Conservation (phyloP, 257 asterid genomes). For the Anisodus acutangulus region DNA sequence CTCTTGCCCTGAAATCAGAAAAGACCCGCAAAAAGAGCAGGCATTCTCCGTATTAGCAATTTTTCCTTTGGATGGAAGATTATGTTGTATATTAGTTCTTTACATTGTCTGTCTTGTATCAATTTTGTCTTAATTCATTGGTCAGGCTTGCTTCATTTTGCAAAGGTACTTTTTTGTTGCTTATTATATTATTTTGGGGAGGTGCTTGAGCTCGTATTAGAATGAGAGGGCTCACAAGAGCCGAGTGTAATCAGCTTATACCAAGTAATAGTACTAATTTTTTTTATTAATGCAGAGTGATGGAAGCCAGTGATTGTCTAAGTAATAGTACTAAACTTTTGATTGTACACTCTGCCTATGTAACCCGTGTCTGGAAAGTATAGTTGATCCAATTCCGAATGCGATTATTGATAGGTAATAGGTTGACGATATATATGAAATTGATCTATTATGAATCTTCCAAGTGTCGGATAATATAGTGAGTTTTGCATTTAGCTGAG, state of each 20-base stretch:
- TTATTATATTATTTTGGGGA: neutral
- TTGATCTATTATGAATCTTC: neutral
- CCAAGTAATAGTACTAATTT: no score
- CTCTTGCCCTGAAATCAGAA: conserved; percentile 61
- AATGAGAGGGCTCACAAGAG: neutral
- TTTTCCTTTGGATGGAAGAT: conserved; percentile 1
- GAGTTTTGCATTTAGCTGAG: neutral
- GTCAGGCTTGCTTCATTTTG: neutral
- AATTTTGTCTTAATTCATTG: neutral
- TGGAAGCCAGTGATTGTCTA: neutral
- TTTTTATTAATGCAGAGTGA: neutral
- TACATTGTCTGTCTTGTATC: neutral
- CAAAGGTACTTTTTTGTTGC: neutral
- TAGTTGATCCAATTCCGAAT: neutral
- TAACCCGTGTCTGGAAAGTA: neutral
- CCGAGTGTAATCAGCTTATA: neutral
- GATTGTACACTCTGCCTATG: neutral
- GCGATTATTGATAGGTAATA: neutral
- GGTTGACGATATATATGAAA: neutral
- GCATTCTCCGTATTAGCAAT: conserved; percentile 65
- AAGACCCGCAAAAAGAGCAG: conserved; percentile 52
- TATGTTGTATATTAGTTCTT: neutral
- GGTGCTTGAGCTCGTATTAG: neutral
- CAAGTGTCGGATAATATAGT: neutral
- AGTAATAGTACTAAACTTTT: neutral